Evolutionary conservation across 2,329 filamentous ascomycete genomes (phyloP), one percentile per base, ranked within the genome.

Genomic region (Hypoxylon sp.): DNA sequence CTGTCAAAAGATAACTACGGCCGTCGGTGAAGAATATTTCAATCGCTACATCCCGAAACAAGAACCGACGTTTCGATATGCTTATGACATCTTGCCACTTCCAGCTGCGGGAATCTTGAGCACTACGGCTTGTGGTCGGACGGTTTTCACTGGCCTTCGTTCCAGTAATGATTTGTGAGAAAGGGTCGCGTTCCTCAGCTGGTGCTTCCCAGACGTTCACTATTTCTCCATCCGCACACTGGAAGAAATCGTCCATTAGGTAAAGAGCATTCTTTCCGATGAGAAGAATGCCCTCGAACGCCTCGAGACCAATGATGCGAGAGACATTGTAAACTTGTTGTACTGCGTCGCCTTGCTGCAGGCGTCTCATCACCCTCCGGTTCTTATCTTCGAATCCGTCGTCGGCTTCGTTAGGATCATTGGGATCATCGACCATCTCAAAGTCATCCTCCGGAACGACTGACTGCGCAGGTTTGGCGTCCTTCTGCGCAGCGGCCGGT

Each of bases 11-110:
- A 76, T 98, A 99, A 80, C 96, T 99, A 60, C 94, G 90, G 0
- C 96, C 96, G 76, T 99, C 96, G 0, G 94, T 94, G 76, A 99
- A 99, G 81, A 99, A 99, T 2, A 97, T 87, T 76, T 99, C 96
- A n/a, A 98, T 89, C 0, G 93, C 94, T 11, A 99, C 96, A 74
- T 99, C 95, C 25, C 96, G 90, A 79, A 98, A 97, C 3, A 99
- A 81, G 78, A 98, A 99, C 5, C 95, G 90, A 19, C 96, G 89
- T 78, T 99, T 99, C 0, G 95, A 98, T 34, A 98, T 91, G 76
- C 94, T 97, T 71, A 98, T 92, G 12, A 98, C 90, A 76, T 98
- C 95, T 2, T 89, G 87, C 95, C 95, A 99, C 70, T 90, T 91
- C 96, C 96, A 99, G 76, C 91, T 91, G 71, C 94, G 88, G 1